phyloP scores from a whole-genome alignment of 768 basidiomycete genomes.

The Leccinum pellstonianum region DNA sequence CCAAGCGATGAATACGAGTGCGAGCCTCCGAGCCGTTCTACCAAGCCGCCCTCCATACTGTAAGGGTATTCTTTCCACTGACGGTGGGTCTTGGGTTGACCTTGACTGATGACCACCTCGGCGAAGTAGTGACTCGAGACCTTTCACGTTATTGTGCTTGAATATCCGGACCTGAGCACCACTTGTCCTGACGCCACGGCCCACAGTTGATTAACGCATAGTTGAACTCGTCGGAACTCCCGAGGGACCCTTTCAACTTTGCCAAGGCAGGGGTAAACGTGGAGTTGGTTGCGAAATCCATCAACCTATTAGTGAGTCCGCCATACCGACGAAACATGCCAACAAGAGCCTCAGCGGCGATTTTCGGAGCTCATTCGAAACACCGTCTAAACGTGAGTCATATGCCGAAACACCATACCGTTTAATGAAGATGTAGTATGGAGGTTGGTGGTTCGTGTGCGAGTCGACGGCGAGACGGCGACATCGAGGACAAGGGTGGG shows the following conservation, averaged over 20 bases:
- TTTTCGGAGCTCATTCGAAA: no score
- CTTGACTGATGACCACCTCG: conserved; percentile 87
- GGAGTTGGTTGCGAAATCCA: no score
- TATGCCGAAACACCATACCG: no score
- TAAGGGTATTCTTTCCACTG: conserved; percentile 99
- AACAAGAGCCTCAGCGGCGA: no score
- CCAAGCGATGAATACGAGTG: conserved; percentile 74
- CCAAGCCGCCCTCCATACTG: conserved; percentile 97
- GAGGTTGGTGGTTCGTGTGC: no score
- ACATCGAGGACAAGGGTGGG: no score
- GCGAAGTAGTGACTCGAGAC: conserved; percentile 73
- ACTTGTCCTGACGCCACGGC: conserved; percentile 85
- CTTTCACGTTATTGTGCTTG: conserved; percentile 94
- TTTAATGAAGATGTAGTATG: no score
- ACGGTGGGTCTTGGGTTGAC: conserved; percentile 95
- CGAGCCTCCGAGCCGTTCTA: conserved; percentile 86
- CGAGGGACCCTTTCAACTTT: conserved; percentile 48
- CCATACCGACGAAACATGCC: no score
- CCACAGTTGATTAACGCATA: conserved; percentile 75
- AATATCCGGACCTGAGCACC: conserved; percentile 89
- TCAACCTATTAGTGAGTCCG: no score
- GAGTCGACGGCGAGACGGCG: no score
- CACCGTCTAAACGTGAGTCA: no score
- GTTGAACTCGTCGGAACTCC: conserved; percentile 97
- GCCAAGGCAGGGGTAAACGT: no score